A percentile compares a stretch with the other conserved stretches of the same genome.
Conservation (phyloP, 192 early-diverging fungal species). For the Neocallimastix lanati region DNA sequence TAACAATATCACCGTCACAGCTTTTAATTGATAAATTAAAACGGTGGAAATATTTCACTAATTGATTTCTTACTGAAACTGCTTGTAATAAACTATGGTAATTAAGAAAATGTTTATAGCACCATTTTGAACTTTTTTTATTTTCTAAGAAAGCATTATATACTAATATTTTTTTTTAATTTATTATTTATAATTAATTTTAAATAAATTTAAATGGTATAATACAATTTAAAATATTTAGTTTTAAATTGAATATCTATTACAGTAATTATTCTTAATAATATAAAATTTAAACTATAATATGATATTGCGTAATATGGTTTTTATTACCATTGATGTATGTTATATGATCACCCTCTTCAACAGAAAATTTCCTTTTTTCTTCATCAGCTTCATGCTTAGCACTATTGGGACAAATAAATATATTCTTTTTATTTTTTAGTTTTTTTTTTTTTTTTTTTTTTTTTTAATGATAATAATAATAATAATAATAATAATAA, state of each 20-base stretch:
- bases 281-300: no score
- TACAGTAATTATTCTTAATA: no score
- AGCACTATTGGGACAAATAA: slow-evolving; percentile 11
- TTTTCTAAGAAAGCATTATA: slow-evolving; percentile 27
- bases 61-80: slow-evolving; percentile 11
- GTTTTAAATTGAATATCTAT: no score
- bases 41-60: slow-evolving; percentile 22
- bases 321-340: slow-evolving; percentile 18
- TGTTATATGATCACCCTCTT: slow-evolving; percentile 54
- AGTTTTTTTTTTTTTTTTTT: no score
- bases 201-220: no score
- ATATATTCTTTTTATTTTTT: slow-evolving; percentile 13
- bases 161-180: slow-evolving; percentile 11
- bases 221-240: no score
- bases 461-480: no score
- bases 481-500: no score
- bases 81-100: slow-evolving; percentile 10
- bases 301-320: no score
- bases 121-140: background rate
- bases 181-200: no score
- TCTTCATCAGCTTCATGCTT: slow-evolving; percentile 23
- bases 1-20: slow-evolving; percentile 16
- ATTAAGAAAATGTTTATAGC: background rate
- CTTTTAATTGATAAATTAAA: slow-evolving; percentile 15
- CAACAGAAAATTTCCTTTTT: slow-evolving; percentile 48